Percentiles rank a stretch among this genome's conserved stretches.
Evolutionary conservation across 1,139 yeast species (phyloP).

Genomic region (Scheffersomyces titani): DNA sequence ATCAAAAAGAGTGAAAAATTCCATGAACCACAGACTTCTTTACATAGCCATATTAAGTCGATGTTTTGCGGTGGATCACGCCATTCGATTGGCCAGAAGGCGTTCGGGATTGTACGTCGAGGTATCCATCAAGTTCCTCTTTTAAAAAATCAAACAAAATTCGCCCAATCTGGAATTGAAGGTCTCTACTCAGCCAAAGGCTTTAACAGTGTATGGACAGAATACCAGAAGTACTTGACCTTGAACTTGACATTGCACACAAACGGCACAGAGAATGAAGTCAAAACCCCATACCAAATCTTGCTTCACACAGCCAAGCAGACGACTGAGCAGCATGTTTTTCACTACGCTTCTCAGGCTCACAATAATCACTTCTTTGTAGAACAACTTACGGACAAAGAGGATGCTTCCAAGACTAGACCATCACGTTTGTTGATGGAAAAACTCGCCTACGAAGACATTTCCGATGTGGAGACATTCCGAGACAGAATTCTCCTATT

Average conservation of each 20-base stretch:
- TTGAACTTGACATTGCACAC: conserved; percentile 73
- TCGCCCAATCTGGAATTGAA: conserved; percentile 56
- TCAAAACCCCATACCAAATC: conserved; percentile 76
- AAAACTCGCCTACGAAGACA: conserved; percentile 39
- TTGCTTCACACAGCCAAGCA: conserved; percentile 71
- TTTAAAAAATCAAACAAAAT: conserved; percentile 43
- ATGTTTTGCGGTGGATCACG: background rate
- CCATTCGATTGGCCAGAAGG: background rate
- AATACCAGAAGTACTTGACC: conserved; percentile 72
- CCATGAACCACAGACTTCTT: background rate
- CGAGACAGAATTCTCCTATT: conserved; percentile 52
- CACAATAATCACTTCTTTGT: conserved; percentile 91
- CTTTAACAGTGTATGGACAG: conserved; percentile 74
- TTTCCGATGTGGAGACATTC: conserved; percentile 51
- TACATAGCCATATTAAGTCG: background rate
- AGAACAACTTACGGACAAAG: conserved; percentile 55
- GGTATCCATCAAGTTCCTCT: conserved; percentile 67
- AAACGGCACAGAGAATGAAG: conserved; percentile 77
- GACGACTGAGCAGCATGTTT: conserved; percentile 67
- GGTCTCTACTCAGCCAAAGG: conserved; percentile 73
- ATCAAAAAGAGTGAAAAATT: too few species aligned
- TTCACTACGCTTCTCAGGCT: conserved; percentile 88
- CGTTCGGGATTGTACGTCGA: background rate
- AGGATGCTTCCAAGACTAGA: conserved; percentile 34
- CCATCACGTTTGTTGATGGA: conserved; percentile 54